A percentile compares a stretch with the other conserved stretches of the same genome.
These are phyloP conservation scores for Rhodotorula sp. DNA, from an alignment of 1,284 basidiomycete species.

Conservation along the genomic window DNA sequence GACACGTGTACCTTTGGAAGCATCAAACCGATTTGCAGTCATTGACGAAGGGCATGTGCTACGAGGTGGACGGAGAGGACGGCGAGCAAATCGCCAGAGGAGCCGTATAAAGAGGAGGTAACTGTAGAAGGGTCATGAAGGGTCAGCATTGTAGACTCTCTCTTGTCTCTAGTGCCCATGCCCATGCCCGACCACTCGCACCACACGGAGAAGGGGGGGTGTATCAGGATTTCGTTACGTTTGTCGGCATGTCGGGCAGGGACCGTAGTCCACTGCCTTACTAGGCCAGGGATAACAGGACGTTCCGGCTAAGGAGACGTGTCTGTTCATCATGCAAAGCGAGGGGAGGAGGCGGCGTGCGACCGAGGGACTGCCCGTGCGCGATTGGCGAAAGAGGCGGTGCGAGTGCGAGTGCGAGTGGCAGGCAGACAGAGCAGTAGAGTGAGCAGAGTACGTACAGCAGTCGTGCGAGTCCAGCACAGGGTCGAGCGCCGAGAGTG, in stretches of 20 bases:
- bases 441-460: too few relatives aligned
- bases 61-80: too few relatives aligned
- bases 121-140: too few relatives aligned
- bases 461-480: too few relatives aligned
- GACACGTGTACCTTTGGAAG: too few relatives aligned
- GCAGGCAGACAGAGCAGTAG: not conserved
- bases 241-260: conserved; percentile 28
- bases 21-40: too few relatives aligned
- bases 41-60: too few relatives aligned
- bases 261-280: conserved; percentile 17
- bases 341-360: not conserved
- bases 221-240: conserved; percentile 34
- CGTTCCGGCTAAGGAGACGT: conserved; percentile 22
- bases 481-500: not conserved
- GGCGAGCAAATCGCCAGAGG: too few relatives aligned
- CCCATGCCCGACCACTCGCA: not conserved
- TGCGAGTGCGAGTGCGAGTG: not conserved
- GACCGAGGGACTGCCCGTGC: not conserved
- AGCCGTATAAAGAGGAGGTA: too few relatives aligned
- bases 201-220: not conserved
- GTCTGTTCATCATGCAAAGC: conserved; percentile 26
- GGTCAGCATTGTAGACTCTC: not conserved
- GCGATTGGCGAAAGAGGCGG: not conserved
- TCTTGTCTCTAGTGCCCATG: too few relatives aligned
- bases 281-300: conserved; percentile 40